phyloP scores from a whole-genome alignment of 1,139 yeast genomes.

The Zygosaccharomyces sapae region DNA sequence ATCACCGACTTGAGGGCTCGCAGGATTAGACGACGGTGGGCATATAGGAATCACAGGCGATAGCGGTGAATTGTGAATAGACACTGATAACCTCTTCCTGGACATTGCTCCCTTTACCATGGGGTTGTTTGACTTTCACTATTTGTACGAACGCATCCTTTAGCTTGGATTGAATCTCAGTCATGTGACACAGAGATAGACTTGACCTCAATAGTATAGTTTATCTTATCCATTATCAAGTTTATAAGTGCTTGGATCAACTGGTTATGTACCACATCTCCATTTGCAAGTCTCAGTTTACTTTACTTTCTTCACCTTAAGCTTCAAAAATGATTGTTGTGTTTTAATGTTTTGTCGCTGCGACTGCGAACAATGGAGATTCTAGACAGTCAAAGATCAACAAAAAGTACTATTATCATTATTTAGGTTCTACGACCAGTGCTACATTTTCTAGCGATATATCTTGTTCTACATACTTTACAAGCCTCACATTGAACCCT shows the following conservation, averaged over 20 bases:
- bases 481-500: constrained; percentile 45
- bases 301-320: neutral
- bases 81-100: constrained; percentile 16
- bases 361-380: neutral
- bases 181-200: neutral
- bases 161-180: neutral
- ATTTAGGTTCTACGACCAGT: constrained; percentile 37
- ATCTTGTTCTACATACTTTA: constrained; percentile 54
- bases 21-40: constrained; percentile 12
- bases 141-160: neutral
- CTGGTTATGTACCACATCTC: neutral
- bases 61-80: constrained; percentile 12
- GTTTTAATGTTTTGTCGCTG: neutral
- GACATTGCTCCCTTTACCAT: neutral
- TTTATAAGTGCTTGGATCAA: neutral
- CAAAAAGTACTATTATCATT: neutral
- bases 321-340: neutral
- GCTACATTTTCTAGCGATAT: constrained; percentile 73
- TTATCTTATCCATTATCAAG: neutral
- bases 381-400: neutral
- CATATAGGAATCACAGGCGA: constrained; percentile 19
- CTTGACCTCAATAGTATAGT: neutral
- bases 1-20: constrained; percentile 9
- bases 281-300: neutral
- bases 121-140: neutral